A percentile compares a stretch with the other conserved stretches of the same genome.
Evolutionary conservation across 306 rosid species (phyloP).

Genomic region (Senna siamea): DNA sequence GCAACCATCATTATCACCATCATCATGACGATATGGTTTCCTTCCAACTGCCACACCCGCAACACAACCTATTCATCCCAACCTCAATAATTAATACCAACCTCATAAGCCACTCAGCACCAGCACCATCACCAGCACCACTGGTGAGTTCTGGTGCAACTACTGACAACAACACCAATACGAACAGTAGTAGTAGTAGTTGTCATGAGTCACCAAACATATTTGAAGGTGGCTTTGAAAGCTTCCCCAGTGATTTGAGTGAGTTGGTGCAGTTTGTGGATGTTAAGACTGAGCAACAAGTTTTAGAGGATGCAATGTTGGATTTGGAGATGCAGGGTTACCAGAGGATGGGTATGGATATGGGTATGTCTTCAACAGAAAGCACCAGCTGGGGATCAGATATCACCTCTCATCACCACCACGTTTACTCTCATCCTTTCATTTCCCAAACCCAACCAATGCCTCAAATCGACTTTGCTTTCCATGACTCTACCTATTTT

Average conservation of each 20-base stretch:
- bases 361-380: conserved; percentile 47
- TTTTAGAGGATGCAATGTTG: conserved; percentile 24
- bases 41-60: conserved; percentile 2
- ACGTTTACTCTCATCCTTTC: conserved; percentile 46
- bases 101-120: too few species aligned
- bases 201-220: conserved; percentile 34
- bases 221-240: conserved; percentile 49
- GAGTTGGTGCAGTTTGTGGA: conserved; percentile 41
- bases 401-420: conserved; percentile 52
- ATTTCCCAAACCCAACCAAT: conserved; percentile 53
- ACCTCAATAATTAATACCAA: too few species aligned
- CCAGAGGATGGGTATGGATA: too few species aligned
- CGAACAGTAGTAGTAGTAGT: conserved; percentile 25
- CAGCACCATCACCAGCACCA: conserved; percentile 23
- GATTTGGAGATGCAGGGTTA: too few species aligned
- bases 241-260: conserved; percentile 46
- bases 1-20: background rate
- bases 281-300: background rate
- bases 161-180: background rate
- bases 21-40: conserved; percentile 33
- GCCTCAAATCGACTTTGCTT: conserved; percentile 46
- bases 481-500: conserved; percentile 56
- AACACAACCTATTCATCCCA: conserved; percentile 36
- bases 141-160: background rate
- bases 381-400: conserved; percentile 73